phyloP scores from a whole-genome alignment of 2,329 filamentous ascomycete species.

The Cordyceps militaris region DNA sequence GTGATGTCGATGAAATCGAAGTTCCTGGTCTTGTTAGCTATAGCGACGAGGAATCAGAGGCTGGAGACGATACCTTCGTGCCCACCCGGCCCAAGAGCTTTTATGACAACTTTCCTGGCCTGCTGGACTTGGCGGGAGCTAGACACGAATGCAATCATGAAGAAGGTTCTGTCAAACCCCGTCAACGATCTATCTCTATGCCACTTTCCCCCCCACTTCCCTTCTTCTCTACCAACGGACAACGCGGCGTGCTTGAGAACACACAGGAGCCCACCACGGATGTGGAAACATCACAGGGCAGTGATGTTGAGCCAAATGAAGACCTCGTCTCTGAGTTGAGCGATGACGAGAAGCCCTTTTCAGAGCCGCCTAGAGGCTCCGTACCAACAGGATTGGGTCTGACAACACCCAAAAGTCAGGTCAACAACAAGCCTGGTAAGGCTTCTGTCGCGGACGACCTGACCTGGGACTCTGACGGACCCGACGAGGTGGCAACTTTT shows the following conservation, averaged over 20 bases:
- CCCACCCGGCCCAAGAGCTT: constrained; percentile 41
- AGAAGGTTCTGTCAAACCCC: constrained; percentile 27
- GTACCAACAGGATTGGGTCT: constrained; percentile 6
- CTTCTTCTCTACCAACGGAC: constrained; percentile 1
- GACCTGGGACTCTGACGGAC: constrained; percentile 27
- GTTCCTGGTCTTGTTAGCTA: constrained; percentile 60
- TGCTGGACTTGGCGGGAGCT: constrained; percentile 14
- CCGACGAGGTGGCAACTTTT: constrained; percentile 37
- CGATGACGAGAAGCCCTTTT: not conserved
- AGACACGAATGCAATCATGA: constrained; percentile 28
- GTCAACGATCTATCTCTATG: constrained; percentile 43
- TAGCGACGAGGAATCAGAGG: constrained; percentile 54
- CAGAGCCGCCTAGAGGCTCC: not conserved
- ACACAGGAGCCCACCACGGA: not conserved
- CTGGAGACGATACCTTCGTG: constrained; percentile 28
- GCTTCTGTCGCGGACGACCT: not conserved
- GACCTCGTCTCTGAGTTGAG: constrained; percentile 2
- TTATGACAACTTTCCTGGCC: constrained; percentile 15
- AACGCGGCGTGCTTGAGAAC: not conserved
- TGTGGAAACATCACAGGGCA: not conserved
- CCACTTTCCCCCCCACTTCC: constrained; percentile 30
- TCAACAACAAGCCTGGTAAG: not conserved
- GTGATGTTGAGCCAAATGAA: not conserved
- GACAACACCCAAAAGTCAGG: not conserved
- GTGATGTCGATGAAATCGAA: constrained; percentile 75